Conservation (phyloP, 2,329 filamentous ascomycete species). For the Alternaria longipes region DNA sequence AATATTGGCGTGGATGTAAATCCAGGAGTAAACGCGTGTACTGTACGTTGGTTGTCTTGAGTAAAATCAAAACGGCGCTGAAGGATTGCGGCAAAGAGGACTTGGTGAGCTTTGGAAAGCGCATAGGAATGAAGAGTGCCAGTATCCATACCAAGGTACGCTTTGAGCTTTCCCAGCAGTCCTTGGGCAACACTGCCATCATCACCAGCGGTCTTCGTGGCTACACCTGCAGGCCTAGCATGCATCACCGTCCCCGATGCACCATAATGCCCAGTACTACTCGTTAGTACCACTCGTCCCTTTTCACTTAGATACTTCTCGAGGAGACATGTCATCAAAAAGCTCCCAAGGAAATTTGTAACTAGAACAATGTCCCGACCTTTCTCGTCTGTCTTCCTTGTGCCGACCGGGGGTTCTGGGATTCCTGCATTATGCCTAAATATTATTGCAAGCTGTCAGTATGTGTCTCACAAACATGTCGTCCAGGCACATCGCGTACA, state of each 20-base stretch:
- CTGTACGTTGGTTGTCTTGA: not conserved
- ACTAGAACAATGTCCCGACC: conserved; percentile 20
- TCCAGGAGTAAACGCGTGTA: conserved; percentile 20
- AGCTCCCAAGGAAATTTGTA: conserved; percentile 28
- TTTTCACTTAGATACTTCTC: conserved; percentile 11
- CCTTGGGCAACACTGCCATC: not conserved
- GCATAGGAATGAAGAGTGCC: conserved; percentile 11
- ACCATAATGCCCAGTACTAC: conserved; percentile 19
- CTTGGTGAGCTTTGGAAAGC: conserved; percentile 25
- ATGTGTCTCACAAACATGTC: not conserved
- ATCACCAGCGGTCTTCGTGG: not conserved
- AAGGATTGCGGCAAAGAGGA: conserved; percentile 20
- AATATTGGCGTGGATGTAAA: conserved; percentile 26
- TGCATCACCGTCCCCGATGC: not conserved
- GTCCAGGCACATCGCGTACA: not conserved
- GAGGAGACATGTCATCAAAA: conserved; percentile 25
- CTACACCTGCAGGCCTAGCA: not conserved
- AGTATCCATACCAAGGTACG: not conserved
- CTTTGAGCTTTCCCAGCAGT: not conserved
- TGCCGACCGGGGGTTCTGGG: conserved; percentile 1
- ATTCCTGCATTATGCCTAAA: conserved; percentile 29
- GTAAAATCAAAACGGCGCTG: conserved; percentile 17
- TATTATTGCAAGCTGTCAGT: not conserved
- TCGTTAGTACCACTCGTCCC: conserved; percentile 25
- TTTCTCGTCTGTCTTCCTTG: conserved; percentile 5